phyloP scores from a whole-genome alignment of 495 filamentous ascomycete genomes.

The Hyaloscypha finlandica region DNA sequence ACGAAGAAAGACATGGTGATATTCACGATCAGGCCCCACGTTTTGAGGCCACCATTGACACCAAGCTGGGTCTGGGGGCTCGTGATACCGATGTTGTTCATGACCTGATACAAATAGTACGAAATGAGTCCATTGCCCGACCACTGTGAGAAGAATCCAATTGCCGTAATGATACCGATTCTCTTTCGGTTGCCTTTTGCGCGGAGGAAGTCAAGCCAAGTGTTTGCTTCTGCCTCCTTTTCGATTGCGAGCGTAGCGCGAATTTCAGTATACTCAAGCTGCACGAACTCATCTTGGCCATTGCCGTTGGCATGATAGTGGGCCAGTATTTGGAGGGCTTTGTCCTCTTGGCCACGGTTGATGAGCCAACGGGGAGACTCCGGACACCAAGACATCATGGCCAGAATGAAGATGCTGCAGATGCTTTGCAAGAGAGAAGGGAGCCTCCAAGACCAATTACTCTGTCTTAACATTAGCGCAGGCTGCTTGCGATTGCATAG shows the following conservation, averaged over 20 bases:
- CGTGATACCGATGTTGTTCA: constrained; percentile 50
- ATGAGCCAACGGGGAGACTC: constrained; percentile 66
- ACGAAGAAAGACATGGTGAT: constrained; percentile 37
- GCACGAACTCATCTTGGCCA: constrained; percentile 35
- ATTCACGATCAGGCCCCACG: constrained; percentile 4
- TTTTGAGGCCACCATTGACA: constrained; percentile 22
- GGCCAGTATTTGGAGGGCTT: constrained; percentile 57
- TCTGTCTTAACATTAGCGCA: constrained; percentile 40
- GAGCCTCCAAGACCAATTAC: constrained; percentile 53
- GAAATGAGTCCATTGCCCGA: constrained; percentile 54
- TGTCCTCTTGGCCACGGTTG: constrained; percentile 61
- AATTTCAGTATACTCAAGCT: constrained; percentile 37
- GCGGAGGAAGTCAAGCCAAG: not conserved
- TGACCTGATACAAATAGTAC: constrained; percentile 54
- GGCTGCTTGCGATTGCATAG: not conserved
- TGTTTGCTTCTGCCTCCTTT: constrained; percentile 1
- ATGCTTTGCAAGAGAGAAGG: constrained; percentile 51
- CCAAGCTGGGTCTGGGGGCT: constrained; percentile 5
- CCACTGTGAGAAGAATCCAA: constrained; percentile 52
- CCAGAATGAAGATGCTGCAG: constrained; percentile 41
- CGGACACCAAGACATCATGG: constrained; percentile 51
- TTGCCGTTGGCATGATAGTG: constrained; percentile 49
- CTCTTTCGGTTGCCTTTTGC: constrained; percentile 43
- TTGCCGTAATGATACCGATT: constrained; percentile 46
- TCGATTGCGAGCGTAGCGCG: not conserved